Evolutionary conservation across 2,329 filamentous ascomycete species (phyloP), one percentile per base, ranked within the genome.

Genomic region (Leptosphaerulina australis): DNA sequence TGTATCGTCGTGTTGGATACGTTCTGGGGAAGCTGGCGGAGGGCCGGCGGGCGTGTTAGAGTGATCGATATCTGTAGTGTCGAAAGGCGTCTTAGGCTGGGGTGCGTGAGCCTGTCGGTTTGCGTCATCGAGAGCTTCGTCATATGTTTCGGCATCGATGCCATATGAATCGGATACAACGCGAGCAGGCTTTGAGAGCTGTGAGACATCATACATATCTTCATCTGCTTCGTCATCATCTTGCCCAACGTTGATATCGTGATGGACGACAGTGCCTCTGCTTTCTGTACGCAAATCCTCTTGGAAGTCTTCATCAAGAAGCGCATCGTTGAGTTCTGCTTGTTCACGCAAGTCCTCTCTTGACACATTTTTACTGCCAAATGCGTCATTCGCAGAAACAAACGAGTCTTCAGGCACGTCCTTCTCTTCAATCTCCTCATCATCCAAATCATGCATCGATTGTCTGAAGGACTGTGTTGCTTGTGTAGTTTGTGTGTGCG

Each of bases 341-440:
- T 64, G 39, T 30, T 61, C 38, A 36, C 41, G 56, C 33, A 66
- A 31, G 36, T 66, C 53, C 43, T 70, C 65, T 1, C 64, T 63
- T 3, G 68, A 68, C 1, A 54, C 56, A 28, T 59, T 62, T 47
- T 69, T 67, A 59, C 67, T 69, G 14, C 62, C 61, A 15, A 74
- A 65, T 8, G 67, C 74, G 52, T 79, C 77, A 37, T 76, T 75
- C 2, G 77, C 78, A 9, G 77, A 80, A 12, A 78, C 74, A 50
- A 80, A 80, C 1, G 77, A 78, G 40, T 77, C 76, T 38, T 76
- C 67, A 60, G 58, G 71, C 57, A 65, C 67, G 56, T 60, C 66
- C 33, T 47, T 47, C 14, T 61, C 62, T 1, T 49, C 46, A 4
- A 41, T 18, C 4, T 37, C 51, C 4, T 67, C 65, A 2, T 63